Evolutionary conservation across 2,329 filamentous ascomycete genomes (phyloP).

Genomic region (Raffaelea deltoideospora): DNA sequence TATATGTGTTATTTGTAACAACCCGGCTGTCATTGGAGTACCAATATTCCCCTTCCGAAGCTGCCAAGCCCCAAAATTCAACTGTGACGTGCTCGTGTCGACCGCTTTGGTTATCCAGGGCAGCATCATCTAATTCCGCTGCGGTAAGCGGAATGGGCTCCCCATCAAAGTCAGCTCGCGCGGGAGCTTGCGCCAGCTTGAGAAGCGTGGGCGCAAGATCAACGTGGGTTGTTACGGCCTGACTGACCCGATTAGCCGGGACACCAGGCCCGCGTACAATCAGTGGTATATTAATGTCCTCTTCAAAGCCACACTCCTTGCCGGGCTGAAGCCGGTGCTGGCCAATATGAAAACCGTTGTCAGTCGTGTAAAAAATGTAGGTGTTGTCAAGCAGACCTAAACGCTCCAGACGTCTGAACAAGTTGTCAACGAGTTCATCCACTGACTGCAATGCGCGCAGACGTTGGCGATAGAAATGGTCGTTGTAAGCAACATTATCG

Average conservation of each 20-base stretch:
- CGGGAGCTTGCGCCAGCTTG: conserved; percentile 20
- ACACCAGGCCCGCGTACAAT: conserved; percentile 44
- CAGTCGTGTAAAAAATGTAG: conserved; percentile 40
- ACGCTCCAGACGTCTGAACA: conserved; percentile 25
- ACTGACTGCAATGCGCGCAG: conserved; percentile 37
- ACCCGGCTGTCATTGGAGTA: conserved; percentile 9
- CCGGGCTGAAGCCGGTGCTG: conserved; percentile 43
- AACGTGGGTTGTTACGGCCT: conserved; percentile 41
- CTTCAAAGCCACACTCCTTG: conserved; percentile 41
- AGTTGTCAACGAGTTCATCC: conserved; percentile 35
- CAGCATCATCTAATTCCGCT: conserved; percentile 10
- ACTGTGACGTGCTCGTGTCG: conserved; percentile 41
- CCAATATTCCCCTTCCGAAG: conserved; percentile 19
- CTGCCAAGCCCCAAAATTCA: conserved; percentile 37
- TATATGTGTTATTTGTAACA: conserved; percentile 40
- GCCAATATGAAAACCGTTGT: conserved; percentile 45
- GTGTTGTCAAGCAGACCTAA: conserved; percentile 47
- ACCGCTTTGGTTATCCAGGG: background rate
- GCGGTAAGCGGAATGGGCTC: conserved; percentile 29
- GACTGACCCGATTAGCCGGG: conserved; percentile 20
- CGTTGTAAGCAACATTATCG: conserved; percentile 28
- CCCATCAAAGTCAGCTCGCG: conserved; percentile 38
- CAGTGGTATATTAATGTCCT: conserved; percentile 44
- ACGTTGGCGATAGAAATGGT: conserved; percentile 35
- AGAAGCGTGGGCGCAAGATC: conserved; percentile 48